Evolutionary conservation across 495 filamentous ascomycete species (phyloP), one percentile per base, ranked within the genome.

Genomic region (Neurospora cerealis): DNA sequence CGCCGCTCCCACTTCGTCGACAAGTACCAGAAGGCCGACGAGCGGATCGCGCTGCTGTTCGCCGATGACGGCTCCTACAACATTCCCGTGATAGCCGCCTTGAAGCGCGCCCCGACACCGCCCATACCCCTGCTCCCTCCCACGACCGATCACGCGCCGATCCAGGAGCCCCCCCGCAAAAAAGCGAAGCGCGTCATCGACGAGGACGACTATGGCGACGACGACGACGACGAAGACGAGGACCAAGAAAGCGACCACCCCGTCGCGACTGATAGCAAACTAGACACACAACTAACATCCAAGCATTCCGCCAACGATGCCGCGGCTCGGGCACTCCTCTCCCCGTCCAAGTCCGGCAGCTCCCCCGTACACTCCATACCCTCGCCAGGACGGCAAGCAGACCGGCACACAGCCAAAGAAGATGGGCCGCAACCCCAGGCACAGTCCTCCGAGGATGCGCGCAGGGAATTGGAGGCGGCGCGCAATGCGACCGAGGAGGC

Each of bases 401-500:
- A 88, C 19, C 84, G 83, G 71, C 24, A 62, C 5, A 62, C 24
- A 32, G 72, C 82, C 36, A 87, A 84, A 71, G 84, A 85, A n/a
- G 80, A 84, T 76, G 81, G 75, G 15, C 73, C 81, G 70, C 83
- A 81, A 70, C 54, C 79, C 24, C 87, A 91, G 81, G 81, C 87
- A 81, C 89, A 90, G 80, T 87, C 89, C 24, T 87, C 92, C 2
- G 94, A 97, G 80, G 93, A 97, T 81, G 87, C 94, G 80, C 93
- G 95, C 74, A 97, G 97, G 83, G 92, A 95, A 81, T 84, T 98
- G 69, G 94, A 98, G 81, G 93, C 97, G 79, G 93, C 95, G 79
- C 96, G 95, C 81, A 97, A 92, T 79, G 94, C 92, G 32, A 94
- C 93, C 21, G 95, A 97, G 80, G 93, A 97, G 77, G 91, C 93